These are phyloP conservation scores for Naganishia liquefaciens DNA, from an alignment of 1,284 basidiomycete species.

Conservation along the genomic window DNA sequence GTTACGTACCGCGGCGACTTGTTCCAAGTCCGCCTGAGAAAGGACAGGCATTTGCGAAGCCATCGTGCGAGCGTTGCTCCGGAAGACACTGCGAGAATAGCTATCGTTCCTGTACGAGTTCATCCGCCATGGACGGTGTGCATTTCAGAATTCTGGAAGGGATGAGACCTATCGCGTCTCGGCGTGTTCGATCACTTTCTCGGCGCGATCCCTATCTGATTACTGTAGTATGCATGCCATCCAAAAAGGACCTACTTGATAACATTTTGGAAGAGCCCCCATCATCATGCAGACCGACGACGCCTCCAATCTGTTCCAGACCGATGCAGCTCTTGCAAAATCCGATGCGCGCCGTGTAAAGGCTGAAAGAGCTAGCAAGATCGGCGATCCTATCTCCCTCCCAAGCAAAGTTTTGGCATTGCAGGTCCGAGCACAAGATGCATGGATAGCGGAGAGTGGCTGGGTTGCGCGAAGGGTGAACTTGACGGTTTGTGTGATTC, in stretches of 20 bases:
- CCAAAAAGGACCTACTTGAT: too few relatives aligned
- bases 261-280: too few relatives aligned
- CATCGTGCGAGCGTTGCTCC: conserved; percentile 8
- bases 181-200: conserved; percentile 9
- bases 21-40: conserved; percentile 30
- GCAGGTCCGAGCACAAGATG: conserved; percentile 63
- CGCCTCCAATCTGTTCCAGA: conserved; percentile 61
- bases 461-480: conserved; percentile 63
- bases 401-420: conserved; percentile 72
- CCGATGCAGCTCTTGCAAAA: conserved; percentile 71
- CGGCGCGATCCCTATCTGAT: not conserved
- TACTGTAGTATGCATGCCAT: not conserved
- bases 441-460: conserved; percentile 84
- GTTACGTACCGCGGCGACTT: conserved; percentile 31
- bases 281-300: conserved; percentile 56
- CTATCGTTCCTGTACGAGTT: too few relatives aligned
- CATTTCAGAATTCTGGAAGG: too few relatives aligned
- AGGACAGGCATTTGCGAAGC: conserved; percentile 30
- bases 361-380: conserved; percentile 66
- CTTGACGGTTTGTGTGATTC: conserved; percentile 17
- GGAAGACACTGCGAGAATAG: too few relatives aligned
- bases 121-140: too few relatives aligned
- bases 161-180: too few relatives aligned
- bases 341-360: conserved; percentile 68
- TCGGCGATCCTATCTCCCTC: conserved; percentile 76